Base-by-base conservation (phyloP, 1,284 basidiomycete species). In the Exsudoporus floridanus region DNA sequence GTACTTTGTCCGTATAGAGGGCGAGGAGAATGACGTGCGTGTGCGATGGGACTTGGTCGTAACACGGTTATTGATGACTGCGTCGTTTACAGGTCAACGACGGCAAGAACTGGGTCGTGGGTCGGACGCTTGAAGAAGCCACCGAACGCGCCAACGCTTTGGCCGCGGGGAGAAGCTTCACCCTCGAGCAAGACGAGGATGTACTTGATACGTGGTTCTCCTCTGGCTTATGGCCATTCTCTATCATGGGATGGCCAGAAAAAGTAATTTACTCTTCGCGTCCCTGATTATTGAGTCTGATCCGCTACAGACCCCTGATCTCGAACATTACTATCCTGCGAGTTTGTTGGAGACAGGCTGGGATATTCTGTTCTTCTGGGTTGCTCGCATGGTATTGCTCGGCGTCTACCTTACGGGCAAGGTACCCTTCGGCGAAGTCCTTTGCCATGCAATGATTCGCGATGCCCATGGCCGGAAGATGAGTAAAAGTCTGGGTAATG, bases 351-450 rank as follows among this genome's bases (percentile, higher is more conserved):
- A 99, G 74, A 99, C 97, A 0, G 97, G 97, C 43, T 99, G 97
- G 95, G 97, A 99, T 63, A 99, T 98, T 63, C 74, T 99, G 34
- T 97, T 97, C 82, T 98, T 99, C 85, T 99, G 97, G 97, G 95
- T 99, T 19, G 95, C 97, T 7, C 88, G 95, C 46, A 99, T 99
- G 97, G 95, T 92, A 54, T 80, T 99, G 70, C 86, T 99, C 36
- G 96, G 97, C 50, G 77, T 95, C 66, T 83, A 90, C 57, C 83
- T 98, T 45, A 99, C 97, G 0, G 94, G 82, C 44, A 73, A 89
- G 66, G 83, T 99, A 77, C 97, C 96, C 0, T 99, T 99, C 83
- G 82, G 86, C 54, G 95, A 99, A 74, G 96, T 99, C n/a, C 88
- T 92, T 70, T 98, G 95, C 74, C 97, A 99, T 70, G 96, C 96